A percentile compares a stretch with the other conserved stretches of the same genome.
Conservation (phyloP, 306 rosid species). For the Lupinus albus region DNA sequence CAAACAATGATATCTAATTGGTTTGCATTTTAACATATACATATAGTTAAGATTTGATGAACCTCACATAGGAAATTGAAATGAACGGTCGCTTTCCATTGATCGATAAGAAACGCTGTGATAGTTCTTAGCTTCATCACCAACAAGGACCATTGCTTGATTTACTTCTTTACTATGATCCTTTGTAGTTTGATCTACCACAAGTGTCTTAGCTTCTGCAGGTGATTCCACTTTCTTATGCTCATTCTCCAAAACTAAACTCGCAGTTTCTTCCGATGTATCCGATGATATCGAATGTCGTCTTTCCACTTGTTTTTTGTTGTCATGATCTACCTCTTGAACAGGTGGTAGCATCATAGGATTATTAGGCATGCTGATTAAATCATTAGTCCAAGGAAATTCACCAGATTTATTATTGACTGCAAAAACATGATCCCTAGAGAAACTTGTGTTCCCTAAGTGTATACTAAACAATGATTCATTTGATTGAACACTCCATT, state of each 20-base stretch:
- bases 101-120: conserved; percentile 33
- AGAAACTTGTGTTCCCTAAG: conserved; percentile 62
- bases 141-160: no score
- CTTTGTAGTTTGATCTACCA: conserved; percentile 10
- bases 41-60: conserved; percentile 9
- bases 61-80: conserved; percentile 68
- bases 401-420: conserved; percentile 48
- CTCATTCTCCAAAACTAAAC: not conserved
- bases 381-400: conserved; percentile 41
- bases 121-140: conserved; percentile 13
- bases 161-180: not conserved
- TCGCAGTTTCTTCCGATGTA: not conserved
- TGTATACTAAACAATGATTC: conserved; percentile 76
- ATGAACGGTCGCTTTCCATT: conserved; percentile 48
- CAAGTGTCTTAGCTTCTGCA: not conserved
- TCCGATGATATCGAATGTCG: conserved; percentile 23
- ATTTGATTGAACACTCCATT: conserved; percentile 73
- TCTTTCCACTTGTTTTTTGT: conserved; percentile 28
- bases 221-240: conserved; percentile 4
- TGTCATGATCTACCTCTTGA: conserved; percentile 21
- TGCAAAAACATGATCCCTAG: conserved; percentile 45
- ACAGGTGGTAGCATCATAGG: conserved; percentile 22
- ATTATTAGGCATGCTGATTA: not conserved
- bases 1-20: conserved; percentile 16
- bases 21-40: conserved; percentile 7